These are phyloP conservation scores for Stenogyne calaminthoides DNA, from an alignment of 305 asterid genomes.

Conservation along the genomic window DNA sequence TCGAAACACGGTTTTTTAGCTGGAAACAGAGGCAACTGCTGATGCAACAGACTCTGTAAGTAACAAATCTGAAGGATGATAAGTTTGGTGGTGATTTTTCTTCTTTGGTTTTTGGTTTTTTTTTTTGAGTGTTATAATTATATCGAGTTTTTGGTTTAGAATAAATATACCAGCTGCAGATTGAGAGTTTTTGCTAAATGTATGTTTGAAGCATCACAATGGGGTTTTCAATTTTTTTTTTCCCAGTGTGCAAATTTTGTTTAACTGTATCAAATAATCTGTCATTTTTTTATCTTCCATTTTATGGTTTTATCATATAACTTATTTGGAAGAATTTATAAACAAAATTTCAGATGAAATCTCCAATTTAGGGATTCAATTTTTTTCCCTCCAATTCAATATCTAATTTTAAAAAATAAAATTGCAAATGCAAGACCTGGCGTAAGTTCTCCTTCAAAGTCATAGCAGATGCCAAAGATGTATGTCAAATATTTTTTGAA, in stretches of 20 bases:
- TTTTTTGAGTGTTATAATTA: not conserved
- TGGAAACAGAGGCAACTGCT: not conserved
- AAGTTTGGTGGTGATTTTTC: constrained; percentile 17
- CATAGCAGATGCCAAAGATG: too few relatives aligned
- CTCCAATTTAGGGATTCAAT: too few relatives aligned
- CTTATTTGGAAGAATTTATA: not conserved
- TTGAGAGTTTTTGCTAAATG: constrained; percentile 2
- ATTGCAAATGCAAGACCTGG: too few relatives aligned
- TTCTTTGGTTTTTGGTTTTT: constrained; percentile 2
- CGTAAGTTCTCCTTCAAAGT: too few relatives aligned
- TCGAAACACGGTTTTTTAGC: not conserved
- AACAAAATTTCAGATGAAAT: too few relatives aligned
- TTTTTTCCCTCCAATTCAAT: too few relatives aligned
- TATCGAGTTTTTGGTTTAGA: constrained; percentile 1
- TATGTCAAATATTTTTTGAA: too few relatives aligned
- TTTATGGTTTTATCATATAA: not conserved
- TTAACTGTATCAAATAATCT: not conserved
- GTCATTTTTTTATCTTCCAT: not conserved
- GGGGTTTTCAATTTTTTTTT: constrained; percentile 3
- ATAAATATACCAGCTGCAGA: not conserved
- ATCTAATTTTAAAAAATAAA: too few relatives aligned
- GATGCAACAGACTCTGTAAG: constrained; percentile 1
- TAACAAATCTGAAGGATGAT: not conserved
- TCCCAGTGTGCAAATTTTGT: not conserved
- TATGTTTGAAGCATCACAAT: constrained; percentile 20